Evolutionary conservation across 441 rosid species (phyloP).

Genomic region (Euphorbia schlechtendalii): DNA sequence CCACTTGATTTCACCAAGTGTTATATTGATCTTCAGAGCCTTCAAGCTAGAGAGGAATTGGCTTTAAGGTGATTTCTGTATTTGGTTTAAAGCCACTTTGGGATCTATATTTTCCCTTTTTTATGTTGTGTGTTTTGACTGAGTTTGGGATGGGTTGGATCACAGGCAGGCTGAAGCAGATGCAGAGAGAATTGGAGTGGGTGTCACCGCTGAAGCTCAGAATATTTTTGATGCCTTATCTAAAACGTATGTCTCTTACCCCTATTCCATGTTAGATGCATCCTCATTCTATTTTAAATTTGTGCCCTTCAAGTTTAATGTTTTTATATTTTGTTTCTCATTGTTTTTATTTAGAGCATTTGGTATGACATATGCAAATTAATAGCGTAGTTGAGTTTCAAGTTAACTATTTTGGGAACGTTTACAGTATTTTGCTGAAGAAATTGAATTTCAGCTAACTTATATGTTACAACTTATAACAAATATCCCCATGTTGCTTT

Average conservation of each 20-base stretch:
- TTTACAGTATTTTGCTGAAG: neutral
- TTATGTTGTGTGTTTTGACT: neutral
- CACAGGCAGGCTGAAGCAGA: constrained; percentile 83
- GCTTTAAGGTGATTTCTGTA: constrained; percentile 51
- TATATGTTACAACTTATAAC: neutral
- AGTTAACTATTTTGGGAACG: neutral
- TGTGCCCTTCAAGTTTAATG: neutral
- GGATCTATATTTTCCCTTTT: neutral
- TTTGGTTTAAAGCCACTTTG: neutral
- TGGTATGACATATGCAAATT: neutral
- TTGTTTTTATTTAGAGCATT: too few relatives aligned
- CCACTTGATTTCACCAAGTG: constrained; percentile 57
- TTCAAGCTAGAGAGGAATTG: constrained; percentile 65
- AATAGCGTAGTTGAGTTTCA: neutral
- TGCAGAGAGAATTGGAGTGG: constrained; percentile 86
- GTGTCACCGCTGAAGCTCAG: constrained; percentile 85
- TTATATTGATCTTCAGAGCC: constrained; percentile 47
- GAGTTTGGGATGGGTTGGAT: constrained; percentile 8
- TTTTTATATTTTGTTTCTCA: neutral
- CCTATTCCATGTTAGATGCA: neutral
- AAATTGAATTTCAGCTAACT: neutral
- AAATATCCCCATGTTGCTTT: neutral
- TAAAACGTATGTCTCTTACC: constrained; percentile 50
- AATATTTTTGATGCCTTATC: constrained; percentile 76
- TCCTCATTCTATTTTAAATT: neutral